Percentiles rank a stretch among this genome's conserved stretches.
Conservation (phyloP, 1,139 yeast species). For the Maudiozyma humilis region DNA sequence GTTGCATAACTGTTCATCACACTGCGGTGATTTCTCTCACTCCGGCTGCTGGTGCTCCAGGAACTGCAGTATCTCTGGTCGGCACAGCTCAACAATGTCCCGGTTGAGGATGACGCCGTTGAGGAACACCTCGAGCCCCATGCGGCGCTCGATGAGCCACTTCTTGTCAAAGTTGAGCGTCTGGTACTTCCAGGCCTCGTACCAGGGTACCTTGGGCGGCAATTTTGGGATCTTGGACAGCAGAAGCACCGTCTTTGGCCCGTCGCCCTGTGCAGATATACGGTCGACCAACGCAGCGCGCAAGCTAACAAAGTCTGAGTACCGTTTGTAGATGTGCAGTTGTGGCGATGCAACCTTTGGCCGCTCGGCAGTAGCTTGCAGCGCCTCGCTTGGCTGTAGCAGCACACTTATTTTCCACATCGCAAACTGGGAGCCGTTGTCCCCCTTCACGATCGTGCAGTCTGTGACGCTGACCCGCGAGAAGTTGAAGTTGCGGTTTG, state of each 20-base stretch:
- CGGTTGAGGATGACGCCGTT: slow-evolving; percentile 22
- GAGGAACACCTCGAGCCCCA: slow-evolving; percentile 26
- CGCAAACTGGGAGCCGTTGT: slow-evolving; percentile 21
- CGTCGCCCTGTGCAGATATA: background rate
- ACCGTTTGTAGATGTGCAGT: slow-evolving; percentile 22
- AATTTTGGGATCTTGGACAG: slow-evolving; percentile 15
- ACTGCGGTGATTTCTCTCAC: too few species aligned
- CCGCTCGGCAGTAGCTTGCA: slow-evolving; percentile 3
- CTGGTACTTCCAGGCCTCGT: slow-evolving; percentile 23
- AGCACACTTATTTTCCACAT: slow-evolving; percentile 26
- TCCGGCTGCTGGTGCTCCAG: slow-evolving; percentile 4
- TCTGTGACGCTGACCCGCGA: slow-evolving; percentile 17
- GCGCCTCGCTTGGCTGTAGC: slow-evolving; percentile 12
- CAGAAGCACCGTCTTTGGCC: background rate
- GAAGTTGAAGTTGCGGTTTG: slow-evolving; percentile 9
- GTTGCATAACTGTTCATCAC: too few species aligned
- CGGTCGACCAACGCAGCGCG: slow-evolving; percentile 7
- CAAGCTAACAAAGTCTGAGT: slow-evolving; percentile 23
- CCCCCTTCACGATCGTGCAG: slow-evolving; percentile 24
- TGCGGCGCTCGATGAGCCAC: slow-evolving; percentile 27
- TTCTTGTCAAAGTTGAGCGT: slow-evolving; percentile 21
- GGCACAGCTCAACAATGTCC: slow-evolving; percentile 15
- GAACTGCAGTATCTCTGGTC: slow-evolving; percentile 13
- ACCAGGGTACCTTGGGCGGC: slow-evolving; percentile 29
- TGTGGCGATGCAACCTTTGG: slow-evolving; percentile 8